Conservation (phyloP, 2,329 filamentous ascomycete genomes). For the Pseudofabraea citricarpa region DNA sequence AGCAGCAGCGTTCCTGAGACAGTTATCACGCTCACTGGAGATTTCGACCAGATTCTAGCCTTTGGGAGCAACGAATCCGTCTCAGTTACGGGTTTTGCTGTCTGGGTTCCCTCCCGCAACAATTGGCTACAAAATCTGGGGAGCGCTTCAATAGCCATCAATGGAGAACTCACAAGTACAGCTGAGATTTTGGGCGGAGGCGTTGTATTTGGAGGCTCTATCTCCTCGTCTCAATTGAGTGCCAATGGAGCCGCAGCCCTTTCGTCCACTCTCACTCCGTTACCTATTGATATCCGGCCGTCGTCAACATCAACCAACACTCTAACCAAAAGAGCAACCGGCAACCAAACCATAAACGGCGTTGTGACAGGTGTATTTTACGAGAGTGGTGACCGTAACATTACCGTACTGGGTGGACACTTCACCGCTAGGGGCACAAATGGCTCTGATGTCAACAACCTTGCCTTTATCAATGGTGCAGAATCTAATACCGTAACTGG, state of each 20-base stretch:
- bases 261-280: constrained; percentile 42
- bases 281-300: constrained; percentile 52
- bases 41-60: constrained; percentile 67
- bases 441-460: constrained; percentile 69
- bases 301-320: constrained; percentile 31
- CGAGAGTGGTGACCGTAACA: constrained; percentile 61
- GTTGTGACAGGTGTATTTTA: constrained; percentile 80
- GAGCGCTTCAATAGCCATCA: constrained; percentile 58
- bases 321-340: constrained; percentile 40
- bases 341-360: constrained; percentile 49
- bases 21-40: constrained; percentile 74
- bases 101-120: constrained; percentile 81
- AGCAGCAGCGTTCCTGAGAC: constrained; percentile 63
- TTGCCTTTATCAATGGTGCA: constrained; percentile 77
- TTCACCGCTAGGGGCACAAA: constrained; percentile 69
- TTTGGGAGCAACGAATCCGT: constrained; percentile 60
- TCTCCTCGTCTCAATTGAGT: constrained; percentile 70
- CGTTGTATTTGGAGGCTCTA: constrained; percentile 76
- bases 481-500: constrained; percentile 63
- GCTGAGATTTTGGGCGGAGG: constrained; percentile 56
- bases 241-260: constrained; percentile 71
- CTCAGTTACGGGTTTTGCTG: constrained; percentile 69
- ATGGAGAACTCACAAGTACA: constrained; percentile 68
- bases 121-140: constrained; percentile 87
- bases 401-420: constrained; percentile 84